Conservation (phyloP, 1,284 basidiomycete species). For the Sporisorium iseilematis-ciliati region DNA sequence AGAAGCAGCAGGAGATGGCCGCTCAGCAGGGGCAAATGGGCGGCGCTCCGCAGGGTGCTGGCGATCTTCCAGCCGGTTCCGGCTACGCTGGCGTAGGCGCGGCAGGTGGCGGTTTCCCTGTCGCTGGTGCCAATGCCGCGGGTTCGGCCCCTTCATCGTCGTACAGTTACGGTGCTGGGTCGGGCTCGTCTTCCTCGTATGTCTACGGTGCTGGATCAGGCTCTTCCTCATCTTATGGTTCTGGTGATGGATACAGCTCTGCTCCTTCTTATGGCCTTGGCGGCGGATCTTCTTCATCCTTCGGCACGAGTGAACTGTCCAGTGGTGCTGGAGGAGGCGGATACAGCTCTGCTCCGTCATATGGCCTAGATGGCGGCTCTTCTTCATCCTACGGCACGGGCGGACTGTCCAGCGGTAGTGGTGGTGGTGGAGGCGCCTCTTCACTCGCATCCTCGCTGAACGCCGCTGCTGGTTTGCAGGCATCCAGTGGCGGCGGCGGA, state of each 20-base stretch:
- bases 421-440: background rate
- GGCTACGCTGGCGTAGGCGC: background rate
- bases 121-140: no score
- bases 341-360: background rate
- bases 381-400: background rate
- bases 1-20: slow-evolving; percentile 16
- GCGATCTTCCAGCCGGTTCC: background rate
- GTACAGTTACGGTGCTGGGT: no score
- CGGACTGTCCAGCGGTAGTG: background rate
- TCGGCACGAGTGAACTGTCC: no score
- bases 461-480: slow-evolving; percentile 24
- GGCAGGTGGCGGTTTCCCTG: background rate
- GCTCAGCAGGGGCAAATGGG: slow-evolving; percentile 7
- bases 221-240: no score
- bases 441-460: slow-evolving; percentile 18
- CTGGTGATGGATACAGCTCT: no score
- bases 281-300: no score
- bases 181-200: no score
- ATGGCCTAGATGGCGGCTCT: background rate
- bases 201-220: no score
- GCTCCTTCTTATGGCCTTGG: no score
- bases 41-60: slow-evolving; percentile 3
- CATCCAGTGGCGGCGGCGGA: background rate
- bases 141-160: no score
- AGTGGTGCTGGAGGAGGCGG: background rate